Conservation (phyloP, 306 rosid species). For the Sesbania bispinosa region DNA sequence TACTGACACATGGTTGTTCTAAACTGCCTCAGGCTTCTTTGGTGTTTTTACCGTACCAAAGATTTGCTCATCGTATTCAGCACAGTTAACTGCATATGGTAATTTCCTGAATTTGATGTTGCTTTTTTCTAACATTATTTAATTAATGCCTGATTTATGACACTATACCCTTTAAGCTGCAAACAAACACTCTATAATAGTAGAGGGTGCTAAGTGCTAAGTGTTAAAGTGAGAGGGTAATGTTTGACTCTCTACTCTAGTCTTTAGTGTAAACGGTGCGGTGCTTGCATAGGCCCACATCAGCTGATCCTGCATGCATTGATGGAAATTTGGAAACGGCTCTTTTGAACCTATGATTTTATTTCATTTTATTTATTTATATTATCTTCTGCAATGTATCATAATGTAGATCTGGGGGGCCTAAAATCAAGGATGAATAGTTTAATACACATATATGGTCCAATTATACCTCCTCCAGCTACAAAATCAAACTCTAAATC, state of each 20-base stretch:
- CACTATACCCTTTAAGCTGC: background rate
- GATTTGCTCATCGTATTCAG: constrained; percentile 63
- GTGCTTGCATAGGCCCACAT: constrained; percentile 28
- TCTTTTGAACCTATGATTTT: constrained; percentile 9
- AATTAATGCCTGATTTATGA: background rate
- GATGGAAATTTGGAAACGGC: constrained; percentile 6
- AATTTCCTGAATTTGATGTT: constrained; percentile 31
- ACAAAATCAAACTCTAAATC: background rate
- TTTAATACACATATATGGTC: background rate
- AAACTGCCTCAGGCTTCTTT: constrained; percentile 63
- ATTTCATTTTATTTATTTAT: background rate
- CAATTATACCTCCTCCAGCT: background rate
- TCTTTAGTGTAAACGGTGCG: too few species aligned
- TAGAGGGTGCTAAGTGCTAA: background rate
- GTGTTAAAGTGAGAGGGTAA: background rate
- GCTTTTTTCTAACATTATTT: background rate
- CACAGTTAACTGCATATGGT: constrained; percentile 76
- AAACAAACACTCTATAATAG: background rate
- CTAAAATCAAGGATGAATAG: background rate
- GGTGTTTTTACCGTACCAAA: constrained; percentile 85
- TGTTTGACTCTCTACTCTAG: too few species aligned
- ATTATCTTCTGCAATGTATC: background rate
- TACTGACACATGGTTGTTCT: constrained; percentile 40
- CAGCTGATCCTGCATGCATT: background rate
- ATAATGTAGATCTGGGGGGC: constrained; percentile 9